Evolutionary conservation across 2,329 filamentous ascomycete species (phyloP).

Genomic region (Neurospora crassa): DNA sequence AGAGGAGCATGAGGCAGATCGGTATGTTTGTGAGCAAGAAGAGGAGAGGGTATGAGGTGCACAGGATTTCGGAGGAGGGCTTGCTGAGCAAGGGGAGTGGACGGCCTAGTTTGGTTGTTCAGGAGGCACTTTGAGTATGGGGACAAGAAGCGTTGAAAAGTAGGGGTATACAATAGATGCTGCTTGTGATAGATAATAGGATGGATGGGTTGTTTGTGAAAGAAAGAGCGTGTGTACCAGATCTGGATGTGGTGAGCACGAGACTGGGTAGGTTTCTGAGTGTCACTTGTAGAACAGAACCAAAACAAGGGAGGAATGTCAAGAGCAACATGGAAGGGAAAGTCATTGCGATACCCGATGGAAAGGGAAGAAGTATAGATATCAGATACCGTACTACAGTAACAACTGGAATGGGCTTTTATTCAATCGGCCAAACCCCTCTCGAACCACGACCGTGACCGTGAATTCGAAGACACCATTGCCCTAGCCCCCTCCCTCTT

Average conservation of each 20-base stretch:
- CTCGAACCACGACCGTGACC: neutral
- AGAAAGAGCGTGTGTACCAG: neutral
- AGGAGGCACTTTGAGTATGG: slow-evolving; percentile 12
- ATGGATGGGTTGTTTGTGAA: neutral
- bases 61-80: slow-evolving; percentile 58
- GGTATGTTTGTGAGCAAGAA: slow-evolving; percentile 70
- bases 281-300: neutral
- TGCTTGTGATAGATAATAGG: neutral
- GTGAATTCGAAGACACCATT: neutral
- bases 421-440: neutral
- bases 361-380: neutral
- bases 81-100: slow-evolving; percentile 5
- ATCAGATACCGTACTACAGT: neutral
- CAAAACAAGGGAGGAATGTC: neutral
- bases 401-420: neutral
- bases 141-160: neutral
- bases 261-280: neutral
- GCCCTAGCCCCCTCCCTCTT: neutral
- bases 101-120: slow-evolving; percentile 7
- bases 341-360: neutral
- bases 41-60: slow-evolving; percentile 74
- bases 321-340: neutral
- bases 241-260: neutral
- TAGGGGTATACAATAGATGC: neutral
- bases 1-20: slow-evolving; percentile 62